Evolutionary conservation across 2,329 filamentous ascomycete genomes (phyloP).

Genomic region (Apiospora marii): DNA sequence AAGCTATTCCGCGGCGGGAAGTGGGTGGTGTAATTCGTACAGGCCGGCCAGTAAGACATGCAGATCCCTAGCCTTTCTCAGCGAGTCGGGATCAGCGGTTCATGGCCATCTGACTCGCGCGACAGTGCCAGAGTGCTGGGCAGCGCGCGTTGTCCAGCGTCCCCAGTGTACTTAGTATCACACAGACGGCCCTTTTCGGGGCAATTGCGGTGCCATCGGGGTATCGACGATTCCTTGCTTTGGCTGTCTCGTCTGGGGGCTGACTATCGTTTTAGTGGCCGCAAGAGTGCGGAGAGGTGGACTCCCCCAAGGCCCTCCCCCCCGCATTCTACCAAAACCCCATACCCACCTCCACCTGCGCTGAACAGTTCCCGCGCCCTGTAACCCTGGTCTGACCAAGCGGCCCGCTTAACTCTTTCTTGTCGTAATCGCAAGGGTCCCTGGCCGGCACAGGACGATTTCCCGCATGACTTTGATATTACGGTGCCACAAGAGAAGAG

Average conservation of each 20-base stretch:
- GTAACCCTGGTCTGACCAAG: not conserved
- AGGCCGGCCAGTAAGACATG: not conserved
- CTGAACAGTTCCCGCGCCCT: not conserved
- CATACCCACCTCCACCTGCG: not conserved
- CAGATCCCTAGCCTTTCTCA: not conserved
- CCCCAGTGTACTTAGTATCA: not conserved
- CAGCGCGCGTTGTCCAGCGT: not conserved
- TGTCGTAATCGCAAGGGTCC: not conserved
- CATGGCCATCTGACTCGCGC: slow-evolving; percentile 2
- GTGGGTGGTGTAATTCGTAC: not conserved
- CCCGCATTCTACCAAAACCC: slow-evolving; percentile 17
- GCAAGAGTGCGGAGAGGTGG: slow-evolving; percentile 14
- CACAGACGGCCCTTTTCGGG: not conserved
- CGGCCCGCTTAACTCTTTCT: not conserved
- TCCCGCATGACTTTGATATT: slow-evolving; percentile 18
- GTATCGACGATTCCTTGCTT: not conserved
- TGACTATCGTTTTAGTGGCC: not conserved
- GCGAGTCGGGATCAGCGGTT: not conserved
- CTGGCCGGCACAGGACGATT: not conserved
- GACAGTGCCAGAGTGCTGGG: not conserved
- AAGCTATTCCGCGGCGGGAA: not conserved
- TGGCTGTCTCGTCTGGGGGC: not conserved
- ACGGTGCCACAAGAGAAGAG: not conserved
- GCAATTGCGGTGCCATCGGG: not conserved
- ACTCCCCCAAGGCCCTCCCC: not conserved